These are phyloP conservation scores for Didymella glomerata DNA, from an alignment of 2,329 filamentous ascomycete species.

Conservation along the genomic window DNA sequence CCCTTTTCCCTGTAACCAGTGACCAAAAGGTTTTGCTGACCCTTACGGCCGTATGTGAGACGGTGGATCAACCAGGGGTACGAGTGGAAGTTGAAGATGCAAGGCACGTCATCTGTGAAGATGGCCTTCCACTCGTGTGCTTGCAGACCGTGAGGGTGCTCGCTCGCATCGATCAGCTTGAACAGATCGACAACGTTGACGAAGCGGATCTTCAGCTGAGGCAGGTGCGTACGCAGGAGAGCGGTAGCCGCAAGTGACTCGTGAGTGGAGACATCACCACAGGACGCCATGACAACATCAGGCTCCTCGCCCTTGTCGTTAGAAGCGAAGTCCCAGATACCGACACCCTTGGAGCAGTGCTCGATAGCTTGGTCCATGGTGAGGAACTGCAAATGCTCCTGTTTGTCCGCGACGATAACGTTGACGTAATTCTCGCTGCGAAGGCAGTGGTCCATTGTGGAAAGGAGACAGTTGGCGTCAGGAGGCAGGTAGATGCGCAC, in stretches of 20 bases:
- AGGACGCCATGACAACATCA: slow-evolving; percentile 78
- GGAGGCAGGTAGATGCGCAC: slow-evolving; percentile 83
- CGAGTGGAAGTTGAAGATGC: slow-evolving; percentile 86
- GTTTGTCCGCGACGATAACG: slow-evolving; percentile 81
- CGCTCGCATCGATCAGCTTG: slow-evolving; percentile 74
- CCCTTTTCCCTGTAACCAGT: slow-evolving; percentile 83
- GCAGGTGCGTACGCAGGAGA: slow-evolving; percentile 74
- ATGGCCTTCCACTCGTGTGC: slow-evolving; percentile 68
- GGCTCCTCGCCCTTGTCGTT: slow-evolving; percentile 74
- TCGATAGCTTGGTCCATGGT: slow-evolving; percentile 74
- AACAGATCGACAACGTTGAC: slow-evolving; percentile 84
- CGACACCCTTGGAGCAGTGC: slow-evolving; percentile 80
- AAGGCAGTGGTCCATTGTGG: slow-evolving; percentile 78
- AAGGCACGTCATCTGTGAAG: slow-evolving; percentile 75
- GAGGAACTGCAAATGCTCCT: slow-evolving; percentile 79
- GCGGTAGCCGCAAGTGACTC: slow-evolving; percentile 79
- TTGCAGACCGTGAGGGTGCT: slow-evolving; percentile 76
- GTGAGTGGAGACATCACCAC: slow-evolving; percentile 77
- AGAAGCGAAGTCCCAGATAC: slow-evolving; percentile 80
- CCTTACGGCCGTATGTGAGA: slow-evolving; percentile 77
- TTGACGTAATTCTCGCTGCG: slow-evolving; percentile 81
- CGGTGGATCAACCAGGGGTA: slow-evolving; percentile 84
- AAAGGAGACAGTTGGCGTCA: slow-evolving; percentile 80
- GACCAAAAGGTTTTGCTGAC: slow-evolving; percentile 74
- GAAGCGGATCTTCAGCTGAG: slow-evolving; percentile 77